Evolutionary conservation across 805 yeast species (phyloP).

Genomic region (Suhomyces faveliae): DNA sequence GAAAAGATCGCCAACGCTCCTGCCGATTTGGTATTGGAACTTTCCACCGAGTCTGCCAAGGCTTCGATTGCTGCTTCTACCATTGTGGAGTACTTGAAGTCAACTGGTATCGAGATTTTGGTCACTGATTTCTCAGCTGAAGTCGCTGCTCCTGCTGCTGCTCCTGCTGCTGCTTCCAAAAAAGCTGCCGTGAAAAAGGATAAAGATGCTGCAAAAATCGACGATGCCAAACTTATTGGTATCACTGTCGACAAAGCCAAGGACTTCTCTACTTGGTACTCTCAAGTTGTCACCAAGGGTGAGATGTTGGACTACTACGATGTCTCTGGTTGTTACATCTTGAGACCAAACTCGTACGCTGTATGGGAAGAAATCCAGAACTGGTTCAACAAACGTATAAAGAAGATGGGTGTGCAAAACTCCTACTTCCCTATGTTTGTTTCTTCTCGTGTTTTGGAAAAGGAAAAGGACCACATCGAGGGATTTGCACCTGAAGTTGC

Average conservation of each 20-base stretch:
- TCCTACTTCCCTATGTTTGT: conserved; percentile 99
- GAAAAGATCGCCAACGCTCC: conserved; percentile 42
- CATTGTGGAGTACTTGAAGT: conserved; percentile 44
- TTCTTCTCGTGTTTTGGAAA: conserved; percentile 86
- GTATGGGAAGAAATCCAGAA: conserved; percentile 94
- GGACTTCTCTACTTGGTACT: conserved; percentile 97
- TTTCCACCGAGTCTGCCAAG: conserved; percentile 54
- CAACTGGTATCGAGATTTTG: conserved; percentile 50
- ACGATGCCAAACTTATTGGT: conserved; percentile 90
- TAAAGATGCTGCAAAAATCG: conserved; percentile 55
- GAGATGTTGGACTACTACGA: conserved; percentile 99
- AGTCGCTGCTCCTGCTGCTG: conserved; percentile 24
- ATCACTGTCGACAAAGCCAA: conserved; percentile 89
- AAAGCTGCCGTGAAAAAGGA: conserved; percentile 35
- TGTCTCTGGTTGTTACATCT: conserved; percentile 96
- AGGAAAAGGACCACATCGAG: conserved; percentile 97
- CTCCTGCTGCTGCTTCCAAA: conserved; percentile 18
- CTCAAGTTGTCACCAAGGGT: conserved; percentile 92
- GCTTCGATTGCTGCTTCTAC: conserved; percentile 49
- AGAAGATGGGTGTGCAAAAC: conserved; percentile 86
- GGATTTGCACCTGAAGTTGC: conserved; percentile 99
- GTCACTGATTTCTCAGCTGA: conserved; percentile 52
- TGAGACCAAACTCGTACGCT: conserved; percentile 92
- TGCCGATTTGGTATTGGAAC: conserved; percentile 35
- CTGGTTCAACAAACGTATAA: conserved; percentile 80